Conservation (phyloP, 75 land plant genomes). For the Sequoia sempervirens region DNA sequence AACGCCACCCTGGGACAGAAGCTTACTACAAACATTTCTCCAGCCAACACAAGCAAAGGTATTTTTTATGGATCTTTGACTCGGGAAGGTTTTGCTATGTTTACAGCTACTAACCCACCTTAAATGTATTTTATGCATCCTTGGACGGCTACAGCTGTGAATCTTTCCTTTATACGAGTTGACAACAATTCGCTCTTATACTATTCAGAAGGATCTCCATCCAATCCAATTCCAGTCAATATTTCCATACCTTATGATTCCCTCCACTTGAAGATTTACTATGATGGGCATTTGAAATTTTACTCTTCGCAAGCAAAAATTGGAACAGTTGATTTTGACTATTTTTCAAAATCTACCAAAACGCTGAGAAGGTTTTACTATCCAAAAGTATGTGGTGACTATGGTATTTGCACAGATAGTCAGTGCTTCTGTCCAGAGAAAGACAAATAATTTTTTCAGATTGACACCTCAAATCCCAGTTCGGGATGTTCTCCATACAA, state of each 20-base stretch:
- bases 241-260: too few species aligned
- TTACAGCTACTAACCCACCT: not conserved
- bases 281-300: not conserved
- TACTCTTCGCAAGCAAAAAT: not conserved
- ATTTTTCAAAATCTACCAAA: not conserved
- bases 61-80: not conserved
- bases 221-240: too few species aligned
- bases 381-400: conserved; percentile 24
- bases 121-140: not conserved
- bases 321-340: not conserved
- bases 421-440: conserved; percentile 3
- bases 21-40: too few species aligned
- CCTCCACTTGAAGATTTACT: not conserved
- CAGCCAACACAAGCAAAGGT: too few species aligned
- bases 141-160: too few species aligned
- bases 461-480: too few species aligned
- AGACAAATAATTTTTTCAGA: too few species aligned
- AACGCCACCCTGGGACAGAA: too few species aligned
- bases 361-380: not conserved
- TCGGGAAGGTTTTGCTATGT: not conserved
- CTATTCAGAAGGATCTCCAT: not conserved
- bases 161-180: too few species aligned
- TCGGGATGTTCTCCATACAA: too few species aligned
- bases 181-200: not conserved
- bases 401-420: conserved; percentile 22